Conservation (phyloP, 345 rosid genomes). For the Viola odorata region DNA sequence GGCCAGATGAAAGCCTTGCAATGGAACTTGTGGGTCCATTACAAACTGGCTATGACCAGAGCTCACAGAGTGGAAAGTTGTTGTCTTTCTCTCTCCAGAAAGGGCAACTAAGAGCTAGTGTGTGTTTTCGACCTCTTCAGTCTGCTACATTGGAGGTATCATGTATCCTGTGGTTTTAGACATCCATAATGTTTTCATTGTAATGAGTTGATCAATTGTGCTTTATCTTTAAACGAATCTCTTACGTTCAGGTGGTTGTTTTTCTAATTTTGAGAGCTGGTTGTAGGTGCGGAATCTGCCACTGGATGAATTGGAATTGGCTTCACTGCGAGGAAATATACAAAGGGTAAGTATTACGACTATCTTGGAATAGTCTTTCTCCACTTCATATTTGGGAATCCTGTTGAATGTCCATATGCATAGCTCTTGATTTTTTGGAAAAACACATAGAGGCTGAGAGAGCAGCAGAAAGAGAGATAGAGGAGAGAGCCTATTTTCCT, state of each 20-base stretch:
- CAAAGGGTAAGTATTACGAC: slow-evolving; percentile 54
- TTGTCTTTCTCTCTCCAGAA: slow-evolving; percentile 78
- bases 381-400: too few relatives aligned
- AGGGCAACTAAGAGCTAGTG: slow-evolving; percentile 81
- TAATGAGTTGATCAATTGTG: neutral
- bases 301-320: slow-evolving; percentile 93
- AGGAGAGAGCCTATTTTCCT: too few relatives aligned
- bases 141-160: slow-evolving; percentile 88
- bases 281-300: slow-evolving; percentile 82
- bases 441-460: too few relatives aligned
- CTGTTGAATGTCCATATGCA: too few relatives aligned
- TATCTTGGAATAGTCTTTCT: too few relatives aligned
- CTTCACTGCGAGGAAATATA: slow-evolving; percentile 84
- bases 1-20: slow-evolving; percentile 91
- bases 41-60: slow-evolving; percentile 46
- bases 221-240: slow-evolving; percentile 1
- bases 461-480: too few relatives aligned
- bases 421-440: too few relatives aligned
- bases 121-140: slow-evolving; percentile 65
- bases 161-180: neutral
- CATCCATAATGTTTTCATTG: slow-evolving; percentile 3
- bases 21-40: slow-evolving; percentile 67
- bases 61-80: slow-evolving; percentile 56
- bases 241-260: slow-evolving; percentile 6
- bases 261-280: slow-evolving; percentile 21